Evolutionary conservation across 495 filamentous ascomycete species (phyloP).

Genomic region (Wilcoxina mikolae): DNA sequence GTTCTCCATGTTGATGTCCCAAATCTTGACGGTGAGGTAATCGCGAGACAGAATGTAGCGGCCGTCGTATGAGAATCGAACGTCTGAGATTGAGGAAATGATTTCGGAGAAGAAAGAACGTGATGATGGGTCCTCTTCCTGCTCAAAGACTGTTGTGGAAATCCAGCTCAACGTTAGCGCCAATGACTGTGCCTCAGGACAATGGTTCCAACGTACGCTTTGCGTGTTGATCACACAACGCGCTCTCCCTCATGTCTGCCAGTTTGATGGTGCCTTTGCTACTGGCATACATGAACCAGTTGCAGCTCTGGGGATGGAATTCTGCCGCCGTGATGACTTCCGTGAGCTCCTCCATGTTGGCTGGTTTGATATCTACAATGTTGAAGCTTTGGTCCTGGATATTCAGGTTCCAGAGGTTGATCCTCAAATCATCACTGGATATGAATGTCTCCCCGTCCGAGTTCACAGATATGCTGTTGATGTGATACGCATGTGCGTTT

Average conservation of each 20-base stretch:
- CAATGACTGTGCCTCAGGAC: not conserved
- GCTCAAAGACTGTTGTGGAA: conserved; percentile 72
- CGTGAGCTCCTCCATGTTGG: conserved; percentile 98
- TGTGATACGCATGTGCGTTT: conserved; percentile 97
- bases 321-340: conserved; percentile 98
- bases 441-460: conserved; percentile 99
- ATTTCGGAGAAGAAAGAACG: conserved; percentile 99
- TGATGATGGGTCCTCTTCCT: conserved; percentile 97
- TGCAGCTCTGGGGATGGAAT: conserved; percentile 93
- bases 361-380: conserved; percentile 98
- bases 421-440: conserved; percentile 89
- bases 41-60: conserved; percentile 94
- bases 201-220: conserved; percentile 54
- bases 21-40: conserved; percentile 98
- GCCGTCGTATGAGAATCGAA: conserved; percentile 90
- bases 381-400: conserved; percentile 99
- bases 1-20: conserved; percentile 98
- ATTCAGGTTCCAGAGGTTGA: conserved; percentile 98
- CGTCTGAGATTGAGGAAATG: conserved; percentile 97
- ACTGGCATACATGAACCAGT: conserved; percentile 99
- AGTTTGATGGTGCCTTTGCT: conserved; percentile 98
- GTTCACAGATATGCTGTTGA: conserved; percentile 99
- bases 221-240: conserved; percentile 85
- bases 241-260: conserved; percentile 93
- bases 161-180: not conserved